Evolutionary conservation across 768 basidiomycete species (phyloP), one percentile per base, ranked within the genome.

Genomic region (Serendipita sp.): DNA sequence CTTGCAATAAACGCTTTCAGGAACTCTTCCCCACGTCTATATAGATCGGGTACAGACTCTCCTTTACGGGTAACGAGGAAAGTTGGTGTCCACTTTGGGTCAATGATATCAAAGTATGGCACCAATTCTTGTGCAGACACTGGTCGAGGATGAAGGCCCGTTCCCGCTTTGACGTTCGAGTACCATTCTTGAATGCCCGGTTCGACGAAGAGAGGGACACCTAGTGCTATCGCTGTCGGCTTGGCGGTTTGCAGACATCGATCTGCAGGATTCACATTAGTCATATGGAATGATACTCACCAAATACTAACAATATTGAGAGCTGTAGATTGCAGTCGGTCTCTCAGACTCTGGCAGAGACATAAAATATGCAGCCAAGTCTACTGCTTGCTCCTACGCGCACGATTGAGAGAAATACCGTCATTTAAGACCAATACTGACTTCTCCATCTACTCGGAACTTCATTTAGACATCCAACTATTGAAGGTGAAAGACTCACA

Each of bases 171-270:
- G 37, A 83, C 86, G 33, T 84, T 86, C 2, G 85, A 86, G 72
- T 84, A 88, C 89, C 89, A 91, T 72, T 90, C 88, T 2, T 81
- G 79, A 5, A 89, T 71, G 8, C 86, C 91, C 68, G 91, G 89
- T 69, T 93, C 91, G 13, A 87, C 80, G 66, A 80, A 86, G 62
- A 92, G 80, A 0, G 90, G 88, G 2, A 91, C 66, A 13, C 62
- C 74, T 18, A 92, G 76, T 0, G 81, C 80, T 44, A 75, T 71
- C 15, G 91, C 81, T 2, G 79, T 74, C 1, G 91, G 89, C 36
- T 79, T 76, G 1, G 85, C 74, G 0, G 91, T 93, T 71, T 93
- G 90, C 27, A 92, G 75, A 72, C 91, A 92, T n/a, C 91, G 86
- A 74, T 92, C 88, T 91, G 48, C 40, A 40, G 40, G 1, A 5